Conservation (phyloP, 164 flowering plant species). For the Paratinospora sagittata region DNA sequence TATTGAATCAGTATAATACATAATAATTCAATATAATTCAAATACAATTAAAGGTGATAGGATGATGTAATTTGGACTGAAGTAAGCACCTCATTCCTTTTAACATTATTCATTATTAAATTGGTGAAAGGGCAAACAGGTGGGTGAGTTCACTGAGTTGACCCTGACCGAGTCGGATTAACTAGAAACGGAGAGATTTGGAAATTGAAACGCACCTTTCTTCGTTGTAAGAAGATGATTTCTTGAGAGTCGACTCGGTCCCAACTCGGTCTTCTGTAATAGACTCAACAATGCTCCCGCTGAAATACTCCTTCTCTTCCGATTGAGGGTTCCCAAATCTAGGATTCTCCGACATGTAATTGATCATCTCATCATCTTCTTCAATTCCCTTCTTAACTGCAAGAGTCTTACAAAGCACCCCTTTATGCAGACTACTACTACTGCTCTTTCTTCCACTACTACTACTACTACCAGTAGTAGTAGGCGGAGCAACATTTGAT, state of each 20-base stretch:
- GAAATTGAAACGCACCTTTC: slow-evolving; percentile 40
- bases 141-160: too few species aligned
- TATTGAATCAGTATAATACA: too few species aligned
- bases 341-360: slow-evolving; percentile 78
- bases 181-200: not conserved
- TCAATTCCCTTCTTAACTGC: slow-evolving; percentile 21
- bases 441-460: slow-evolving; percentile 21
- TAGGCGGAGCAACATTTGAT: not conserved
- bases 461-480: slow-evolving; percentile 2
- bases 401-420: slow-evolving; percentile 32
- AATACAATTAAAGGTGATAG: too few species aligned
- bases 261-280: slow-evolving; percentile 32
- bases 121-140: too few species aligned
- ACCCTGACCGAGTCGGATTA: too few species aligned
- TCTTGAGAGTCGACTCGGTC: slow-evolving; percentile 35
- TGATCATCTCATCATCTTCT: slow-evolving; percentile 31
- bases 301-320: slow-evolving; percentile 83
- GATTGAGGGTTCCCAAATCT: slow-evolving; percentile 64
- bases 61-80: too few species aligned
- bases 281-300: slow-evolving; percentile 82
- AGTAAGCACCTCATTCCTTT: too few species aligned
- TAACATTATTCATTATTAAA: too few species aligned
- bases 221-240: slow-evolving; percentile 66
- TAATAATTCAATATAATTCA: too few species aligned
- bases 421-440: slow-evolving; percentile 28